Evolutionary conservation across 2,329 filamentous ascomycete genomes (phyloP), one percentile per base, ranked within the genome.

Genomic region (Pestalotiopsis fici): DNA sequence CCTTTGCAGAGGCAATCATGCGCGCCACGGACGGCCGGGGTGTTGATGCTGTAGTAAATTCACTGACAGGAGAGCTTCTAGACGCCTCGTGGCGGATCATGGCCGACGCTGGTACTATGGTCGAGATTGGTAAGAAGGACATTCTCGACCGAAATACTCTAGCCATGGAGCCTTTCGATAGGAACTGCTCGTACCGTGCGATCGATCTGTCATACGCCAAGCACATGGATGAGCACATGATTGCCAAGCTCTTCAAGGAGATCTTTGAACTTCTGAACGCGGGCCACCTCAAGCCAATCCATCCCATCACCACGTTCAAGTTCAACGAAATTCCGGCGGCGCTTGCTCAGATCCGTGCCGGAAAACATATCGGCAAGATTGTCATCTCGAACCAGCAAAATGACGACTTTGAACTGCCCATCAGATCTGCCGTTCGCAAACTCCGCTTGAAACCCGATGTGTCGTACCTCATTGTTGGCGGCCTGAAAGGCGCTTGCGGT

Each of bases 351-450:
- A 77, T 82, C 75, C 78, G 80, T 62, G 72, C 69, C 13, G 79
- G 79, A 0, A 66, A 72, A 1, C 79, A 80, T 59, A 75, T 80
- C 12, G 80, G 79, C 0, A 81, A 81, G 35, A 76, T 81, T 15
- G 72, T 79, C 3, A 50, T 47, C 7, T 27, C 35, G 4, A 4
- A 64, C 61, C 4, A 66, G 28, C 5, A 9, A 12, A 21, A 13
- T 13, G 5, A 18, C 11, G 21, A 28, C 23, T 5, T 43, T 3
- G 3, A 7, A 21, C 3, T 21, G 4, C 47, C 15, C 23, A 27
- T 62, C n/a, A n/a, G 37, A 15, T 18, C 39, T 9, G 43, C 65
- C 4, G 18, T 35, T 65, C 23, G 35, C 62, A 18, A 7, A 1
- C 66, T 73, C 54, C 13, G 62, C 9, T 12, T 21, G 4, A 39